Conservation (phyloP, 2,329 filamentous ascomycete genomes). For the Dothiorella sarmentorum region DNA sequence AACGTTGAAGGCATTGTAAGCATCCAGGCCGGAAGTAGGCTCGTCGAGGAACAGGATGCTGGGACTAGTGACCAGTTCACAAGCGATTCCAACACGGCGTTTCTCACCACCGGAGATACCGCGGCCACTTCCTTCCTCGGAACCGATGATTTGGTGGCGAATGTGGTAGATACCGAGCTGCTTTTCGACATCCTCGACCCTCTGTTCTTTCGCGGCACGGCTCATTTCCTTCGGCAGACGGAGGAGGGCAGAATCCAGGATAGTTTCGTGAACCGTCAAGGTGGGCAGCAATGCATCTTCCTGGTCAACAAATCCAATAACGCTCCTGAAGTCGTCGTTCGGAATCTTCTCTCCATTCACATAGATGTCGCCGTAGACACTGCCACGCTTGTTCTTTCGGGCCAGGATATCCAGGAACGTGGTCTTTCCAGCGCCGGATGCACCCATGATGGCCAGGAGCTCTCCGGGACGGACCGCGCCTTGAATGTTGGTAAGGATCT, state of each 20-base stretch:
- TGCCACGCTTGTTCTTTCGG: conserved; percentile 91
- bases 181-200: conserved; percentile 88
- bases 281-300: conserved; percentile 97
- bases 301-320: conserved; percentile 96
- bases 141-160: conserved; percentile 90
- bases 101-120: conserved; percentile 98
- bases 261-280: conserved; percentile 95
- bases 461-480: conserved; percentile 94
- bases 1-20: conserved; percentile 97
- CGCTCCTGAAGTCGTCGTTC: conserved; percentile 81
- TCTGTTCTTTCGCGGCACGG: conserved; percentile 79
- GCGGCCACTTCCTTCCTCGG: conserved; percentile 87
- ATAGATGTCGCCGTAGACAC: conserved; percentile 75
- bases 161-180: conserved; percentile 95
- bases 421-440: conserved; percentile 94
- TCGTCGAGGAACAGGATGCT: conserved; percentile 97
- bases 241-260: conserved; percentile 86
- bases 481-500: conserved; percentile 75
- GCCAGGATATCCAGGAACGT: conserved; percentile 95
- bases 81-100: conserved; percentile 91
- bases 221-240: conserved; percentile 93
- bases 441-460: conserved; percentile 95
- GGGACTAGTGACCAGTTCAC: conserved; percentile 93
- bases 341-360: conserved; percentile 89
- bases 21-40: conserved; percentile 91